A percentile compares a stretch with the other conserved stretches of the same genome.
Conservation (phyloP, 208 protist genomes). For the Leishmania braziliensis region DNA sequence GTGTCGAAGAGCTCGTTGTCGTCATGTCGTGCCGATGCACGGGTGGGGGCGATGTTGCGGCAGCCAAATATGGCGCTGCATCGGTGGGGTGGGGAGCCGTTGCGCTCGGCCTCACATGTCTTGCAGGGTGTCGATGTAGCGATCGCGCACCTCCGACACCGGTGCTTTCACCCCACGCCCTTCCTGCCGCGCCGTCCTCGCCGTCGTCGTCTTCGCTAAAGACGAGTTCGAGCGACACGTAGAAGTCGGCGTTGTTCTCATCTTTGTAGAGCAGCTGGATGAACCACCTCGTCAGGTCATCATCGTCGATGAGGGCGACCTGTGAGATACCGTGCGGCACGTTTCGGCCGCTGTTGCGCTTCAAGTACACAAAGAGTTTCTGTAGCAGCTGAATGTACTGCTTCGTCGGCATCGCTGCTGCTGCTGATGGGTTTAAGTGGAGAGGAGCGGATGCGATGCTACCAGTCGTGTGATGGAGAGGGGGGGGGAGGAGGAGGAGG, state of each 20-base stretch:
- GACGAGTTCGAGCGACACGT: slow-evolving; percentile 60
- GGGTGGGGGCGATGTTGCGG: not conserved
- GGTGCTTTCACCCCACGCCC: not conserved
- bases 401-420: slow-evolving; percentile 36
- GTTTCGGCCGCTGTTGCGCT: slow-evolving; percentile 46
- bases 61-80: not conserved
- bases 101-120: not conserved
- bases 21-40: slow-evolving; percentile 6
- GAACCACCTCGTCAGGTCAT: slow-evolving; percentile 80
- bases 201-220: slow-evolving; percentile 46
- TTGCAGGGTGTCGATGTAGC: not conserved
- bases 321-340: slow-evolving; percentile 26
- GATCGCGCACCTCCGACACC: not conserved
- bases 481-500: not conserved
- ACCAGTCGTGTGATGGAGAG: not conserved
- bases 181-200: not conserved
- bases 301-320: slow-evolving; percentile 73
- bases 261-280: slow-evolving; percentile 75
- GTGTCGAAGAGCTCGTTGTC: not conserved
- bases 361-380: slow-evolving; percentile 53
- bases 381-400: slow-evolving; percentile 65
- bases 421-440: not conserved
- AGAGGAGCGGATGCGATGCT: not conserved
- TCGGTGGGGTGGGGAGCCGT: not conserved
- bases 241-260: slow-evolving; percentile 68